These are phyloP conservation scores for Polyporus tsugae DNA, from an alignment of 1,284 basidiomycete genomes.

Conservation along the genomic window DNA sequence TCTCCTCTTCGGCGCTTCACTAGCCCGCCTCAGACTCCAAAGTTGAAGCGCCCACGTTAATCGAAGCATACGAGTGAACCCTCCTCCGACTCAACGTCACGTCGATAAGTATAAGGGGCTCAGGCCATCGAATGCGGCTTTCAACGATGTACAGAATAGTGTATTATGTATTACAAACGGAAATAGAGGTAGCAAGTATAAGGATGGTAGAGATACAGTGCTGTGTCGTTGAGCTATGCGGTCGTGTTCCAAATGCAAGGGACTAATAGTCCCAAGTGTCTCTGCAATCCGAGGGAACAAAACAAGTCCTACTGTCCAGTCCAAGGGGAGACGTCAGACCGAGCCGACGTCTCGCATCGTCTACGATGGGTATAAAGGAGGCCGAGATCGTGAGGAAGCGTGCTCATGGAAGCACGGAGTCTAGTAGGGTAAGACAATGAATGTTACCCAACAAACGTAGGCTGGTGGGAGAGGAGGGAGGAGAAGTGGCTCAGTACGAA, in stretches of 20 bases:
- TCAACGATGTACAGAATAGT: background rate
- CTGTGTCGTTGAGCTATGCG: constrained; percentile 1
- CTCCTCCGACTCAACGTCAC: too few relatives aligned
- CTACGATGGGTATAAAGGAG: background rate
- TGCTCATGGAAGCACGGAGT: background rate
- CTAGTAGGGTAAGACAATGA: background rate
- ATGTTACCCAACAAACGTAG: background rate
- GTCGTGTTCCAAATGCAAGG: background rate
- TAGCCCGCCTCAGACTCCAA: background rate
- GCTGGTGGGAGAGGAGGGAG: background rate
- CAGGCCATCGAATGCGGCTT: too few relatives aligned
- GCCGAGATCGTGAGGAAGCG: background rate
- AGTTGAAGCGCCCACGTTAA: background rate
- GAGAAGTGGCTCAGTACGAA: constrained; percentile 51
- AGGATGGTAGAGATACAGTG: constrained; percentile 26
- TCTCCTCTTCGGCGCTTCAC: background rate
- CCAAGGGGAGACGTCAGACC: background rate
- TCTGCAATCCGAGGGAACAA: background rate
- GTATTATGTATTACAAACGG: background rate
- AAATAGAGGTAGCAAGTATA: constrained; percentile 2
- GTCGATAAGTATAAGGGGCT: too few relatives aligned
- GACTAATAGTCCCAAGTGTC: background rate
- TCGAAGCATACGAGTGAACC: background rate
- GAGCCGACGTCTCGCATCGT: background rate
- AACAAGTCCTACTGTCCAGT: background rate